These are phyloP conservation scores for Ogataea siamensis DNA, from an alignment of 805 yeast species.

Conservation along the genomic window DNA sequence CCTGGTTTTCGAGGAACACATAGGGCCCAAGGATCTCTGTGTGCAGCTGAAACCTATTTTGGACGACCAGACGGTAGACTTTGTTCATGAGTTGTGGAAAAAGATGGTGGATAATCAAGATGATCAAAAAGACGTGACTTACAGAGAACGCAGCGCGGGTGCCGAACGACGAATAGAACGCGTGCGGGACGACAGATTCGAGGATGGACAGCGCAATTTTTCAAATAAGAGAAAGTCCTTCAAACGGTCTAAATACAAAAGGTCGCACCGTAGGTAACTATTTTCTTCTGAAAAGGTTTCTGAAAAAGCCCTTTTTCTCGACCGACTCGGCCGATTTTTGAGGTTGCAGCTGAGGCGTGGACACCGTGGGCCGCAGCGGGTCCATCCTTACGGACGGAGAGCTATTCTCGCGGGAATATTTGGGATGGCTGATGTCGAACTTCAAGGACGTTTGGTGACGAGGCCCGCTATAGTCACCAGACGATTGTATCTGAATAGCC, in stretches of 20 bases:
- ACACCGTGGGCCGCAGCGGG: constrained; percentile 5
- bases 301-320: constrained; percentile 22
- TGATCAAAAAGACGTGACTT: constrained; percentile 7
- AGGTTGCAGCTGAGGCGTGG: constrained; percentile 5
- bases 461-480: constrained; percentile 21
- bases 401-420: constrained; percentile 11
- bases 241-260: constrained; percentile 2
- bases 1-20: constrained; percentile 36
- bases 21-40: constrained; percentile 41
- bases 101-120: constrained; percentile 17
- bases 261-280: constrained; percentile 5
- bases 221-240: not conserved
- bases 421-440: constrained; percentile 25
- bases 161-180: not conserved
- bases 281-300: constrained; percentile 19
- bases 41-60: constrained; percentile 46
- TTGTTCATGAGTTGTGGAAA: constrained; percentile 45
- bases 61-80: constrained; percentile 37
- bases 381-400: not conserved
- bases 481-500: constrained; percentile 13
- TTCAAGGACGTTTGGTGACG: constrained; percentile 22
- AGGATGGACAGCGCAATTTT: not conserved
- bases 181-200: not conserved
- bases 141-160: constrained; percentile 1
- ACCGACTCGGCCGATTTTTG: constrained; percentile 2